Base-by-base conservation (phyloP, 345 rosid species). In the Adansonia digitata region DNA sequence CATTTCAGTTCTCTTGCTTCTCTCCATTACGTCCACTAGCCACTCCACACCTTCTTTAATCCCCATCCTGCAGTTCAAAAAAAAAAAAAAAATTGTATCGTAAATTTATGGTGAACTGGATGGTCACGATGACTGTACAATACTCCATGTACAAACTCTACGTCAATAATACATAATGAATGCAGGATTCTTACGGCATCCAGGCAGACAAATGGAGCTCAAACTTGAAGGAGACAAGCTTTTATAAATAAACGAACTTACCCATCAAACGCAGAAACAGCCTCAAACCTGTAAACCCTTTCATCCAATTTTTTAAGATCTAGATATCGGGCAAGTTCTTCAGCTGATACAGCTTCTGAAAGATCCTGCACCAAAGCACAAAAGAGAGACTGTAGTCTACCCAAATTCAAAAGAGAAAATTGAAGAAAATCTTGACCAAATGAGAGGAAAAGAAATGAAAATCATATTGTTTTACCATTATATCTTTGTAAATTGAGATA, bases 241-340 rank as follows among this genome's bases (percentile, higher is more conserved):
- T 51, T 29, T 14, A 18, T 8, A 27, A 49, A 64, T 31, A 66
- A 65, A 81, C 90, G 5, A 56, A 56, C 35, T 82, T 77, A 96
- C 99, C 98, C 98, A 73, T 96, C 98, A 78, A 84, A 85, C 62
- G 90, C 92, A 51, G 99, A 96, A 76, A 87, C 94, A 67, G 98
- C 99, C 85, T 96, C 98, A 56, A 90, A 90, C 92, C 86, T 91
- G 86, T 82, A 93, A 80, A 89, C 91, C 83, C 99, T 88, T 80
- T 92, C 93, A 27, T 93, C 98, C 83, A 96, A 78, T 81, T 96
- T 96, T 84, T 93, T 96, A 24, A 96, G 93, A 82, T 96, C 98
- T 37, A 96, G 81, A 77, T 93, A 96, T 61, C 85, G 84, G 52
- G 87, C 91, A 8, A 96, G 86, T 81, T 96, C 97, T 61, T 96